Percentiles rank a stretch among this genome's conserved stretches.
Conservation (phyloP, 768 basidiomycete species). For the Terana coerulea region DNA sequence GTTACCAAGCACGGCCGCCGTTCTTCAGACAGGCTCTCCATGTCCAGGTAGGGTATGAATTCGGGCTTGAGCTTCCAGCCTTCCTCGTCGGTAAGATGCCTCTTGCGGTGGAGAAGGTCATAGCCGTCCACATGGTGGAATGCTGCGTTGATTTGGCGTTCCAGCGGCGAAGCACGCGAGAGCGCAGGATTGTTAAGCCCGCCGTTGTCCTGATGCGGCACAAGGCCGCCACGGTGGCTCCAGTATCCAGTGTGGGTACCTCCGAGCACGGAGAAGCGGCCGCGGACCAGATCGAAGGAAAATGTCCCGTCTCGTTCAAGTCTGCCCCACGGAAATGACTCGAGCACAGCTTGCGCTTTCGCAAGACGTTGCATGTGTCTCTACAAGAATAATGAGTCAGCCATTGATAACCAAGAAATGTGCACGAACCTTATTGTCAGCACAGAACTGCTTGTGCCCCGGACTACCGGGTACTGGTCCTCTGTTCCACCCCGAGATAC, state of each 20-base stretch:
- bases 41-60: constrained; percentile 11
- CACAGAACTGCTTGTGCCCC: not conserved
- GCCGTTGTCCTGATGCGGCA: constrained; percentile 21
- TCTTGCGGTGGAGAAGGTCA: constrained; percentile 1
- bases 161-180: no score
- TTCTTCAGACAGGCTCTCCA: not conserved
- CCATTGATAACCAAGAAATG: not conserved
- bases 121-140: constrained; percentile 10
- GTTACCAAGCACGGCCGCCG: constrained; percentile 2
- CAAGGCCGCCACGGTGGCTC: constrained; percentile 33
- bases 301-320: constrained; percentile 40
- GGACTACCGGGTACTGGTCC: not conserved
- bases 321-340: constrained; percentile 40
- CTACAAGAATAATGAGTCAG: constrained; percentile 16
- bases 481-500: no score
- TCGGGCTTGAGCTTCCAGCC: constrained; percentile 6
- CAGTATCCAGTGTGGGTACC: constrained; percentile 38
- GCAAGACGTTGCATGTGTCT: constrained; percentile 35
- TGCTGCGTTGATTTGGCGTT: not conserved
- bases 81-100: constrained; percentile 5
- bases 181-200: no score
- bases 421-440: not conserved
- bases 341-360: constrained; percentile 29
- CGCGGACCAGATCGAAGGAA: constrained; percentile 30
- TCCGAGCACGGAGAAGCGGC: constrained; percentile 35